These are phyloP conservation scores for Themeda triandra DNA, from an alignment of 176 grass and related monocot species.

Conservation along the genomic window DNA sequence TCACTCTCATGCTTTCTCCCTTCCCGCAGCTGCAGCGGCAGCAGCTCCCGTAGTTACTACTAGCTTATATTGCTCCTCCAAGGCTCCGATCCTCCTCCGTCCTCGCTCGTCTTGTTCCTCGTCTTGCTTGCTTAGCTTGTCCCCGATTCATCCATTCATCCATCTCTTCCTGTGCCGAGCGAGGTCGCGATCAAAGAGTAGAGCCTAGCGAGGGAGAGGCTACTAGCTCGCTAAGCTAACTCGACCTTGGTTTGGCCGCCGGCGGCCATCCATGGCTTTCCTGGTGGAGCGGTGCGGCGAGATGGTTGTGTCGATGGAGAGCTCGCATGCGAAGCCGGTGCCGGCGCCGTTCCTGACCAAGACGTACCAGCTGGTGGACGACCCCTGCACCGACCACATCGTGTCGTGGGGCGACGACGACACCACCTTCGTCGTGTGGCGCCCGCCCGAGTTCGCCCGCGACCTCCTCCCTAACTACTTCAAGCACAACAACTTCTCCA, in stretches of 20 bases:
- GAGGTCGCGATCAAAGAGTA: too few relatives aligned
- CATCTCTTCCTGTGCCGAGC: background rate
- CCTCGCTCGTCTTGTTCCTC: background rate
- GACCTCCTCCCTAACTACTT: constrained; percentile 97
- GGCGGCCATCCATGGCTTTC: constrained; percentile 36
- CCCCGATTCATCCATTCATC: background rate
- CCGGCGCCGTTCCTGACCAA: constrained; percentile 94
- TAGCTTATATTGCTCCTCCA: constrained; percentile 24
- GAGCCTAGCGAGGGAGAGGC: too few relatives aligned
- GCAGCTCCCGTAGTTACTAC: background rate
- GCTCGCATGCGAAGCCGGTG: constrained; percentile 51
- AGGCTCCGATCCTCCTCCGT: background rate
- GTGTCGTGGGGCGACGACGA: constrained; percentile 92
- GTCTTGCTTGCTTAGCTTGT: background rate
- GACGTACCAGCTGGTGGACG: constrained; percentile 97
- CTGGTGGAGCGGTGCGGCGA: constrained; percentile 69
- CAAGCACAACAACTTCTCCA: constrained; percentile 99
- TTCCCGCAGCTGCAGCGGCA: too few relatives aligned
- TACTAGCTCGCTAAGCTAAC: too few relatives aligned
- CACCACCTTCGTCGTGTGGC: constrained; percentile 95
- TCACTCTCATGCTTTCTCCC: background rate
- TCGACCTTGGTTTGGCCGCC: background rate
- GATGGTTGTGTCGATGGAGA: constrained; percentile 75
- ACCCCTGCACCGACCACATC: constrained; percentile 97
- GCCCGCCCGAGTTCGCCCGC: constrained; percentile 76